Base-by-base conservation (phyloP, 306 rosid species). In the Sechiopsis laciniata region DNA sequence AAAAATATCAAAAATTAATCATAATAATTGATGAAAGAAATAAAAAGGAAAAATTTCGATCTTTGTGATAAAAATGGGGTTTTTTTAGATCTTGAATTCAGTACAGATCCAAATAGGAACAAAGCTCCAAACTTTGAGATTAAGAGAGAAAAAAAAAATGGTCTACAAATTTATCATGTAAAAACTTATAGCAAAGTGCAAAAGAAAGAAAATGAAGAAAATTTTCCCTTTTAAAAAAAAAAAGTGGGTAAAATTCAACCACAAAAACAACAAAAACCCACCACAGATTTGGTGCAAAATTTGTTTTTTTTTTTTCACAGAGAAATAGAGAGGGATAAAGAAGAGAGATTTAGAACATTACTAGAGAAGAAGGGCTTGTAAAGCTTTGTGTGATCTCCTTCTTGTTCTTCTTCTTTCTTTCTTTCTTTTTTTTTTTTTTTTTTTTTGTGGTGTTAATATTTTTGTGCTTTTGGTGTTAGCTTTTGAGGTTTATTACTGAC, bases 401-500 rank as follows among this genome's bases (percentile, higher is more conserved):
- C 22, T 55, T n/a, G 24, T 54, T 54, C 58, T 54, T 54, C 22
- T 54, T 32, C 4, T 32, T 26, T 1, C 3, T 26, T 26, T 26
- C 3, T 26, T 26, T 26, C 3, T 26, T 26, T 26, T 26, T 26
- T 26, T 26, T 32, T 32, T n/a, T n/a, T 2, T n/a, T 54, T 8
- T 54, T 16, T 1, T 48, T 12, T 9, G 13, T 46, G 13, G 13
- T 46, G 13, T 46, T 46, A 10, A 9, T 46, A 1, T 46, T 46
- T 13, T 26, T 26, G 58, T 8, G 16, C 37, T 32, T 32, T 32
- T 32, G 32, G 32, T 26, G 32, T 58, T 61, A 15, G 69, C 69
- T 35, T 35, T 63, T 63, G 69, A 12, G 48, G 50, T 35, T 64
- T 42, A 65, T 17, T 65, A 65, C 72, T 65, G 72, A 42, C 72